Evolutionary conservation across 768 basidiomycete species (phyloP).

Genomic region (Suillus brevipes): DNA sequence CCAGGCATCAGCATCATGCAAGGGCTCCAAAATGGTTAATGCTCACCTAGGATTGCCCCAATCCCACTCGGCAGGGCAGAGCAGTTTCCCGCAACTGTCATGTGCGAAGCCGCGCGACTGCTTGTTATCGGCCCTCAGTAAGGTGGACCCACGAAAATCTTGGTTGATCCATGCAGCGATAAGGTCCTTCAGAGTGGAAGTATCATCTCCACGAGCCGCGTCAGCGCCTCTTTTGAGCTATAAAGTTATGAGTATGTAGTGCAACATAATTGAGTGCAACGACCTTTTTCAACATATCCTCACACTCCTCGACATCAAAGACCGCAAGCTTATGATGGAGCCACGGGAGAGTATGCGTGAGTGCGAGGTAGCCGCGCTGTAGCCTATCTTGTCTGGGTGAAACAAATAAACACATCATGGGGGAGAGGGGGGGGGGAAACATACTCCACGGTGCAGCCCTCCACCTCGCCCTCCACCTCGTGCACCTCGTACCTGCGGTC

Average conservation of each 20-base stretch:
- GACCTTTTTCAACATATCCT: neutral
- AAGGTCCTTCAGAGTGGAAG: neutral
- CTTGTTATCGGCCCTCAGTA: neutral
- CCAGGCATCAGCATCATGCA: neutral
- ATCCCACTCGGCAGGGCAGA: neutral
- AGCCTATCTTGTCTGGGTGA: neutral
- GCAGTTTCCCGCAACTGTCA: neutral
- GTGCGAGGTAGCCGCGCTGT: neutral
- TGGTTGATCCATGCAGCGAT: neutral
- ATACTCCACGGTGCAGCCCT: neutral
- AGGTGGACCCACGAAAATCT: too few species aligned
- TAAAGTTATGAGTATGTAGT: neutral
- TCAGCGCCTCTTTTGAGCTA: neutral
- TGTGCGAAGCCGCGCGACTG: neutral
- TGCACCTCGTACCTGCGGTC: neutral
- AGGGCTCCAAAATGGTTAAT: neutral
- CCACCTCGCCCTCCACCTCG: neutral
- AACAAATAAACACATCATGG: too few species aligned
- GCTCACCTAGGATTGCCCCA: neutral
- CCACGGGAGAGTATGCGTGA: neutral
- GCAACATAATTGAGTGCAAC: neutral
- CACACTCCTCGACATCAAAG: neutral
- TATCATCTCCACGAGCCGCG: neutral
- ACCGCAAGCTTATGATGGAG: neutral
- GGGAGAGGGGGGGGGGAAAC: neutral